phyloP scores from a whole-genome alignment of 345 rosid species.

The Heritiera littoralis region DNA sequence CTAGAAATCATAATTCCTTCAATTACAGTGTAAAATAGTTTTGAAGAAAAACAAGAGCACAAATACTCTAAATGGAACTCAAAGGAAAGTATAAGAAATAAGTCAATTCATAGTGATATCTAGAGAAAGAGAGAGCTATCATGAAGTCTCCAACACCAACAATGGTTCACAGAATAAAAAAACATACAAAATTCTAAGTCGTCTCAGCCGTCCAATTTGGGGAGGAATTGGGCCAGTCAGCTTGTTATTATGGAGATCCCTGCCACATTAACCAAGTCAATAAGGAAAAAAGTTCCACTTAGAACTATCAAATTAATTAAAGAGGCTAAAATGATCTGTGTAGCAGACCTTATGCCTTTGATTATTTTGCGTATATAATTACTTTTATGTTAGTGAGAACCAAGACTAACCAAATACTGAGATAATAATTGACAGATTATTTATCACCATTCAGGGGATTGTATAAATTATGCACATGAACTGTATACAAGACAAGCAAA shows the following conservation, averaged over 20 bases:
- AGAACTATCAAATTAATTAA: not conserved
- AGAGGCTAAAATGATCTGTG: not conserved
- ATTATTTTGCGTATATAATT: not conserved
- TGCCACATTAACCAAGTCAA: slow-evolving; percentile 29
- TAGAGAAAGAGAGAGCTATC: slow-evolving; percentile 2
- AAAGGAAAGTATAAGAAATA: not conserved
- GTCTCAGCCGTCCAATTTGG: slow-evolving; percentile 86
- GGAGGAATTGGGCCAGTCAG: slow-evolving; percentile 97
- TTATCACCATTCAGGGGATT: not conserved
- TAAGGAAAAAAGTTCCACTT: not conserved
- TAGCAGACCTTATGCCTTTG: not conserved
- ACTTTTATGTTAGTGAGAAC: not conserved
- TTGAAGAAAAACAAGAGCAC: not conserved
- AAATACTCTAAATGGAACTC: not conserved
- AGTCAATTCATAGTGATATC: not conserved
- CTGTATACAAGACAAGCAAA: slow-evolving; percentile 1
- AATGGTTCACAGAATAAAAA: slow-evolving; percentile 8
- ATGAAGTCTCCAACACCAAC: not conserved
- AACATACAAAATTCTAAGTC: slow-evolving; percentile 76
- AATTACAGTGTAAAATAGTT: not conserved
- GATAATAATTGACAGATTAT: not conserved
- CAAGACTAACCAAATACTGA: not conserved
- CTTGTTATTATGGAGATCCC: slow-evolving; percentile 98
- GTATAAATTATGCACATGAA: not conserved
- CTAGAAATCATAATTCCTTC: slow-evolving; percentile 7